Base-by-base conservation (phyloP, 805 yeast genomes). In the Lachancea fermentati region DNA sequence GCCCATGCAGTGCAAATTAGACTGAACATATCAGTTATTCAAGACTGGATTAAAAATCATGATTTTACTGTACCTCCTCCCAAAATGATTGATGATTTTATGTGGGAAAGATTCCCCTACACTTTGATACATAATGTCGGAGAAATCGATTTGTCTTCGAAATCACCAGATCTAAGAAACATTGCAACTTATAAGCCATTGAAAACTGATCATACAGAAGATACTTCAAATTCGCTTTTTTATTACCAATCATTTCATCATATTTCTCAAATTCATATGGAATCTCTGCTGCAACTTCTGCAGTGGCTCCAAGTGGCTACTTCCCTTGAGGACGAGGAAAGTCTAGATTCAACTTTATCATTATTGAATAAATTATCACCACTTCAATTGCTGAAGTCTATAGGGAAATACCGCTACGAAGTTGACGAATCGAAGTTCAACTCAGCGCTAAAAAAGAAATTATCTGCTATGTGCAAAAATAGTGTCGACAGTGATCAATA, bases 241-340 rank as follows among this genome's bases (percentile, higher is more conserved):
- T 79, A 74, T 55, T 85, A 83, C 58, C 76, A 75, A 37, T 69
- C 86, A 1, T 67, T 86, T 37, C 78, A 70, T 52, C 73, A 75
- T 37, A 73, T 87, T 15, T 81, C 93, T 0, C 77, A 75, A 30
- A 64, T 66, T 16, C 87, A 85, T 48, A 67, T 89, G 37, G 75
- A 74, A 44, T 88, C 96, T 0, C 69, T 84, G 0, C 75, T 82
- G 38, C 89, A 91, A 59, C 62, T 91, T 19, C 66, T 91, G 41
- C 96, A 91, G 60, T 91, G 95, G 91, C 65, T 89, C 37, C 97
- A 89, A 60, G 83, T 91, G 32, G 76, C 87, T 60, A 76, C 94
- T 0, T 76, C 83, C 11, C 65, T 89, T 33, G 72, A 72, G 13
- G 79, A 77, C 43, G 83, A 79, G 42, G 88, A 81, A 40, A 66